Evolutionary conservation across 371 early-diverging fungal species (phyloP), one percentile per base, ranked within the genome.

Genomic region (Mortierella sp.): DNA sequence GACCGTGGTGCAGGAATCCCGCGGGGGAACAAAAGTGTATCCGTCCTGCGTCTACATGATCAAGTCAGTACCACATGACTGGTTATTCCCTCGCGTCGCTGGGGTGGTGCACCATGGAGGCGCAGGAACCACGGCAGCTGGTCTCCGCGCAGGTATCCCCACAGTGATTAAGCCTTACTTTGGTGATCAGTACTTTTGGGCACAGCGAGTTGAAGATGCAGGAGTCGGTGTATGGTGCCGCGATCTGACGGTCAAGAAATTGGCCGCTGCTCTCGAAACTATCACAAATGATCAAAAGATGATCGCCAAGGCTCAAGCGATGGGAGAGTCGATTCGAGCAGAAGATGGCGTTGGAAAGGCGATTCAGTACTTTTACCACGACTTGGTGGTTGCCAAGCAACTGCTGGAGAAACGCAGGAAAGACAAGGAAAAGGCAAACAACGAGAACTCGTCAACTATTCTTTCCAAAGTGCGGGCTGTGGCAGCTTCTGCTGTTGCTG

Each of bases 31-130:
- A 49, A 66, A 53, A 56, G 72, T 49, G 50, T 77, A 81, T 55
- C 87, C 86, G 0, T 79, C 80, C 7, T 70, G 76, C 5, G 85
- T 92, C 21, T 74, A 82, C n/a, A 81, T 82, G 44, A 72, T 91
- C 6, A 80, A 86, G 19, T 86, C 88, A 6, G 88, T 90, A 12
- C 95, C 95, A 8, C 95, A 95, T 57, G 95, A 95, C 67, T 95
- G 94, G 94, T 77, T 95, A 27, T 95, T 95, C 66, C 88, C 89
- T 8, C 77, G 84, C 51, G 73, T 94, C 17, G 72, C 85, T n/a
- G 93, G 86, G 2, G 93, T 93, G 3, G 86, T 92, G 1, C 95
- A 95, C 71, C 95, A 95, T 71, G 95, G 95, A 50, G 95, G 95
- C 16, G 93, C 94, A 3, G 95, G 95, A 2, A 95, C 95, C 0